Base-by-base conservation (phyloP, 2,329 filamentous ascomycete species). In the Neofusicoccum sp. region DNA sequence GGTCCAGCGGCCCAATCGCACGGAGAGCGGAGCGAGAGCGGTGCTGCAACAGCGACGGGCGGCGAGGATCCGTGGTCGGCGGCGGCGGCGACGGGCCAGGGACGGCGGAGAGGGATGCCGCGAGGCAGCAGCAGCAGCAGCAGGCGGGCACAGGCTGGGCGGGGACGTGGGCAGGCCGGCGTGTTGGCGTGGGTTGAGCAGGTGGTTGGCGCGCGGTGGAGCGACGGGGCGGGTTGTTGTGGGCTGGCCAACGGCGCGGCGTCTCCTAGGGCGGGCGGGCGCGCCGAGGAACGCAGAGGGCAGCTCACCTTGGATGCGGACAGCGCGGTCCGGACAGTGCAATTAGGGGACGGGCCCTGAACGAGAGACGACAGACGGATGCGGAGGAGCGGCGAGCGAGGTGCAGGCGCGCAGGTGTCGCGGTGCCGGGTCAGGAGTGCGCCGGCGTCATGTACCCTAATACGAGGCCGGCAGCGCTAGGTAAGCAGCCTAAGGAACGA, bases 401-500 rank as follows among this genome's bases (percentile, higher is more conserved):
- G 16, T 45, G 26, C 43, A 28, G 41, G 36, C 54, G 45, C 30
- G 43, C 36, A 56, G 51, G 28, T 41, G 51, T 56, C 51, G 54
- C 47, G 36, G 45, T 41, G 34, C 57, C 57, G 58, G 58, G 58
- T 61, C 59, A 61, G 59, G 59, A 61, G 59, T 61, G 36, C 34
- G 49, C 24, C 49, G 36, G 49, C 49, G 47, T 49, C 43, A 48
- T 48, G 47, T 49, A 45, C 43, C 44, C 58, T 60, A 60, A 61
- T 61, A 61, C 59, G 59, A 61, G 59, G 59, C 59, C 59, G 59
- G 59, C 59, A 61, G 48, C 59, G 59, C 59, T 61, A 61, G 59
- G 59, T 61, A 47, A 56, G 48, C 59, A 54, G 59, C 59, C 59
- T 54, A 54, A 56, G 59, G 49, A 56, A 54, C 59, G 58, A 60